Evolutionary conservation across 2,329 filamentous ascomycete genomes (phyloP), one percentile per base, ranked within the genome.

Genomic region (Colletotrichum lentis): DNA sequence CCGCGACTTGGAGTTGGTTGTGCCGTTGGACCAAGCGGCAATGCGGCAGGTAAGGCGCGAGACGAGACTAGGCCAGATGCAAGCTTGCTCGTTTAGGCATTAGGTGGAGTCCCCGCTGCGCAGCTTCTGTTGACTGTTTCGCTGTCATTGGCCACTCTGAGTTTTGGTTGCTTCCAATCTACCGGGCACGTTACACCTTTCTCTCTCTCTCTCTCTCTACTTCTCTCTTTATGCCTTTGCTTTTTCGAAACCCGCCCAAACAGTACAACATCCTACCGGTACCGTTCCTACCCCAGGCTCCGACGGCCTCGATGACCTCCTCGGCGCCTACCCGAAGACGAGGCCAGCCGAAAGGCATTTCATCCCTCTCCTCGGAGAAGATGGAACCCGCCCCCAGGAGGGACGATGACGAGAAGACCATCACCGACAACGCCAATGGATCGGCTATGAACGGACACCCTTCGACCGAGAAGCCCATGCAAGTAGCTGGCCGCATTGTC

Each of bases 401-500:
- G 22, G 31, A 37, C 20, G 52, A 68, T 44, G 54, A 59, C 39
- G 47, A 59, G 31, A 55, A 68, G 61, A 14, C 11, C 10, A 24
- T 39, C 24, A 37, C 44, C 35, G 18, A 57, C 31, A 14, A 35
- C 10, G 16, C 63, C 31, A 59, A 64, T 16, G 31, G 54, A 31
- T 24, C 35, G n/a, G 54, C 49, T 24, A 37, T 60, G 61, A 68
- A 54, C 22, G 61, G 43, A 37, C 54, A 54, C 11, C 27, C 54
- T 20, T 64, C 53, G 4, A 18, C 31, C 24, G 65, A 68, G 35
- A 64, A 68, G 47, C 50, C 61, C n/a, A 37, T 43, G n/a, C 61
- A 59, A 54, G 41, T 35, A 16, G 80, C 81, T 47, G 83, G 83
- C 64, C 82, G 83, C 72, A 83, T 86, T 69, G 83, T 85, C 71